Base-by-base conservation (phyloP, 371 early-diverging fungal species). In the Capniomyces stellatus region DNA sequence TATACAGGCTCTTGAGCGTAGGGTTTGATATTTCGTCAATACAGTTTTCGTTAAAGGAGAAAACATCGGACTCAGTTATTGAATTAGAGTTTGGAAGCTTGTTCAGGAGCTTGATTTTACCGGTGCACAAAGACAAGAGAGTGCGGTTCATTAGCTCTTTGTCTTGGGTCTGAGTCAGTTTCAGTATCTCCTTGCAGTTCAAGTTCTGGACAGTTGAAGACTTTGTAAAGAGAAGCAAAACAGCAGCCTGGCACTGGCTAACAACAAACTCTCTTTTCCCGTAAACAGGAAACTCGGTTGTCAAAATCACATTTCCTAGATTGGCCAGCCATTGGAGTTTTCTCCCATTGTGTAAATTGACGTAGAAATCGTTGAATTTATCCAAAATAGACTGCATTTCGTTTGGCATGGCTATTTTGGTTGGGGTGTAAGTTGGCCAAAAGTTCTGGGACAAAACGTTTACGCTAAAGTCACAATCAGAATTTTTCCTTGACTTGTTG, bases 81-180 rank as follows among this genome's bases (percentile, higher is more conserved):
- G 72, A 56, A 21, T 64, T 55, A 12, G 64, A 12, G 64, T 74
- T 43, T 71, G 78, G 54, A 58, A 62, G 52, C 64, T 89, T 91
- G 18, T 57, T 61, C 29, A 96, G 64, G 4, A 92, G 71, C 21
- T 81, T 75, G 42, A 76, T 65, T 58, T 85, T 83, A 27, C 85
- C 87, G 55, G 83, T 82, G 0, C 86, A 77, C 58, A 96, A 65
- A 15, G 92, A 86, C 59, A 85, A 86, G 28, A 94, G 63, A 0
- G 83, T 81, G 27, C 87, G 78, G 24, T 61, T 64, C 15, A 35
- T 10, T 15, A 6, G 15, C 15, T 35, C 10, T 10, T 35, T 10
- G 35, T 15, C 35, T 6, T 10, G 35, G 10, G 10, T 35, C 10
- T 6, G 15, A 35, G 15, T 35, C 35, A 35, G 6, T 35, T 6